These are phyloP conservation scores for Colletotrichum filicis DNA, from an alignment of 2,329 filamentous ascomycete species.

Conservation along the genomic window DNA sequence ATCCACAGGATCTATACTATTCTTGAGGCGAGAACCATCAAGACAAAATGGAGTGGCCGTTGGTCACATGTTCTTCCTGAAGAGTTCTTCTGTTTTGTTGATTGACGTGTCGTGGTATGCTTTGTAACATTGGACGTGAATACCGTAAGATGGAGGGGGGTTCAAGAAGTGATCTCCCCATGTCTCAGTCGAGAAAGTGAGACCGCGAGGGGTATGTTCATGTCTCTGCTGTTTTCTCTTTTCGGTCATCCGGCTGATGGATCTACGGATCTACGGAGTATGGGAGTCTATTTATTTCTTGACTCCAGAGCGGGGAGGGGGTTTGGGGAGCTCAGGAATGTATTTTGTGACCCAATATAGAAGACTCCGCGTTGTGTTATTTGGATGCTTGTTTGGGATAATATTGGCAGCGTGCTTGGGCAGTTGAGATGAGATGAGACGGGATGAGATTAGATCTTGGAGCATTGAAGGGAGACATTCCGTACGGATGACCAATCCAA, in stretches of 20 bases:
- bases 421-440: not conserved
- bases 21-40: not conserved
- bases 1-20: not conserved
- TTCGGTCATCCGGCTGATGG: not conserved
- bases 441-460: not conserved
- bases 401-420: not conserved
- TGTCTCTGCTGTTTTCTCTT: not conserved
- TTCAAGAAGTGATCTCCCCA: no score
- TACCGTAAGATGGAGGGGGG: no score
- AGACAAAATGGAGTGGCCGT: not conserved
- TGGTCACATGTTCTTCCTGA: not conserved
- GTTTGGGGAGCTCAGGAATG: no score
- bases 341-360: not conserved
- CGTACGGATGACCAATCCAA: not conserved
- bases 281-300: no score
- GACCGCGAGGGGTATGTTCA: not conserved
- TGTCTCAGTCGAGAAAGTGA: constrained; percentile 5
- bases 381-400: not conserved
- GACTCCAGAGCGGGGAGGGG: no score
- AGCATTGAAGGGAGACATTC: not conserved
- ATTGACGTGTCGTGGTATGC: not conserved
- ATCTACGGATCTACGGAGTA: not conserved
- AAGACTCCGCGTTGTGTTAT: not conserved
- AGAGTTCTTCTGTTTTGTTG: not conserved
- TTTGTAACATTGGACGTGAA: not conserved